Conservation (phyloP, 2,329 filamentous ascomycete species). For the Colletotrichum higginsianum region DNA sequence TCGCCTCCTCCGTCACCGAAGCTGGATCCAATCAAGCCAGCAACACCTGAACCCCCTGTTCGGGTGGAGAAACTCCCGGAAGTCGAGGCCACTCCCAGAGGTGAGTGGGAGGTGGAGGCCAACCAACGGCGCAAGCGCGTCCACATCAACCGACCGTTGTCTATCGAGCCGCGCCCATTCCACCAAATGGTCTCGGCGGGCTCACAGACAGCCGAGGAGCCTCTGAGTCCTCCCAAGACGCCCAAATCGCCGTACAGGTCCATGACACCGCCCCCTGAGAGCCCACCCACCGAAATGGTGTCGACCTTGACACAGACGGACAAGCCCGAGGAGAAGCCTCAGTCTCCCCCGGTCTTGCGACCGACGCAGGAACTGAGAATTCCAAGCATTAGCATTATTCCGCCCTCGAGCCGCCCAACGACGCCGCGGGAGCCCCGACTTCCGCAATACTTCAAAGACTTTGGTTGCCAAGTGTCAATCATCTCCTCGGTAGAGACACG, state of each 20-base stretch:
- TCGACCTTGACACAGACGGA: conserved; percentile 77
- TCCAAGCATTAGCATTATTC: conserved; percentile 92
- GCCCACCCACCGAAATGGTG: conserved; percentile 58
- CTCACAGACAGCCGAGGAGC: conserved; percentile 74
- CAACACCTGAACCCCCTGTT: conserved; percentile 59
- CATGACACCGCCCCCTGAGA: conserved; percentile 57
- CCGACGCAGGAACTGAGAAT: conserved; percentile 66
- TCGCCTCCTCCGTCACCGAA: conserved; percentile 85
- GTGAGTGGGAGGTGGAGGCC: conserved; percentile 71
- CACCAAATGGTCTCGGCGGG: conserved; percentile 75
- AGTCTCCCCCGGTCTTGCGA: conserved; percentile 33
- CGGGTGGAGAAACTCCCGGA: conserved; percentile 58
- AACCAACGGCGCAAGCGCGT: conserved; percentile 82
- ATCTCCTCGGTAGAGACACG: conserved; percentile 65
- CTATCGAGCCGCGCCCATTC: conserved; percentile 61
- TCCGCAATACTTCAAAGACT: conserved; percentile 86
- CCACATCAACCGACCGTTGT: conserved; percentile 65
- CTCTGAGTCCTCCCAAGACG: conserved; percentile 76
- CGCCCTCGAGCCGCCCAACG: conserved; percentile 85
- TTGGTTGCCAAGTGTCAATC: conserved; percentile 83
- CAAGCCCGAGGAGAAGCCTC: conserved; percentile 44
- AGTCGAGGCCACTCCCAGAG: conserved; percentile 60
- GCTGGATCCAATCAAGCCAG: conserved; percentile 56
- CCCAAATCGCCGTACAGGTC: conserved; percentile 67
- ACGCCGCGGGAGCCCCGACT: conserved; percentile 82